phyloP scores from a whole-genome alignment of 768 basidiomycete species.

The Pulveroboletus sp. region DNA sequence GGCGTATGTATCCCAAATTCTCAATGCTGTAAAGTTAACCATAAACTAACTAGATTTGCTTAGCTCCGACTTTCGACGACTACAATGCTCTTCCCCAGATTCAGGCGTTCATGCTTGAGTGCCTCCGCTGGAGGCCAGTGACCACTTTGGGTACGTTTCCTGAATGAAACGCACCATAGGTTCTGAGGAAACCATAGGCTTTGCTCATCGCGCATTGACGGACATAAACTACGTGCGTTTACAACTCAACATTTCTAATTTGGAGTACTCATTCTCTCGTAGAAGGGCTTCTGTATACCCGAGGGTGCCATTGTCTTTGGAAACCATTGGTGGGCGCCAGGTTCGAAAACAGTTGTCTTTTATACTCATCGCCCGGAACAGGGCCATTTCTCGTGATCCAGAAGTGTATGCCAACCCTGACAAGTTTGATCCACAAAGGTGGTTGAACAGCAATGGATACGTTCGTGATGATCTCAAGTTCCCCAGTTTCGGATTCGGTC shows the following conservation, averaged over 20 bases:
- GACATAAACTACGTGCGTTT: conserved; percentile 59
- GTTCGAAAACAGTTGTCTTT: neutral
- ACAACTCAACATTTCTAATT: neutral
- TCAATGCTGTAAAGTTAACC: neutral
- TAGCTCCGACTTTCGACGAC: conserved; percentile 44
- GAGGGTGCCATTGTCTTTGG: conserved; percentile 36
- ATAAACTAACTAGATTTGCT: neutral
- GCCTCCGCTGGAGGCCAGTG: conserved; percentile 42
- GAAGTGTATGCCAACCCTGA: conserved; percentile 59
- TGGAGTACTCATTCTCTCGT: conserved; percentile 4
- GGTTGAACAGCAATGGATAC: conserved; percentile 40
- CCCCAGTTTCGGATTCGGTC: conserved; percentile 57
- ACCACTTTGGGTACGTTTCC: conserved; percentile 27
- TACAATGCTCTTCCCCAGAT: conserved; percentile 34
- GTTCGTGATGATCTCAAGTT: conserved; percentile 52
- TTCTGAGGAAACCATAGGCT: conserved; percentile 35
- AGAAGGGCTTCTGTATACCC: conserved; percentile 37
- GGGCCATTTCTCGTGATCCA: conserved; percentile 59
- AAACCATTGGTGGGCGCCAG: conserved; percentile 31
- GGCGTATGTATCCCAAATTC: conserved; percentile 13
- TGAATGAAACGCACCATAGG: neutral
- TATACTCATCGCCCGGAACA: conserved; percentile 10
- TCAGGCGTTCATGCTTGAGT: conserved; percentile 40
- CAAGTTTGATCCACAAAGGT: conserved; percentile 55
- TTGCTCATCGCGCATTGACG: conserved; percentile 61